Percentiles rank a stretch among this genome's conserved stretches.
Evolutionary conservation across 129 eudicot species (phyloP).

Genomic region (Dittrichia graveolens): DNA sequence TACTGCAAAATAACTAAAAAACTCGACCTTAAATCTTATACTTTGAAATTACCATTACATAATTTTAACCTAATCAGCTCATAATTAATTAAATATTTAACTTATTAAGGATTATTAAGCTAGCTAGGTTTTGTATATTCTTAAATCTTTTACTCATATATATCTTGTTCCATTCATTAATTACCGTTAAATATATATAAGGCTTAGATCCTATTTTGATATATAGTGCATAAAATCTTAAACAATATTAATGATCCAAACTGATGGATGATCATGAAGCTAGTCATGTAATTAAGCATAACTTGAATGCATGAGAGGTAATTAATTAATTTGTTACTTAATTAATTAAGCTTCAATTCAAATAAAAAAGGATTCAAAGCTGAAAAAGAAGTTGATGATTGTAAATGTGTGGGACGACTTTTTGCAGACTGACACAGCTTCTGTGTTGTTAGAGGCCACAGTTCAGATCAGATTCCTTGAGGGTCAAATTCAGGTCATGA

Average conservation of each 20-base stretch:
- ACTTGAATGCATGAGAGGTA: neutral
- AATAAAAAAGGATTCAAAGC: constrained; percentile 10
- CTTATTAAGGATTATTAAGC: too few relatives aligned
- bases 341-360: neutral
- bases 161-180: too few relatives aligned
- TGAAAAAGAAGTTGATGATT: constrained; percentile 13
- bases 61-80: too few relatives aligned
- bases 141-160: too few relatives aligned
- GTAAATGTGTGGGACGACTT: constrained; percentile 39
- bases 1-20: constrained; percentile 4
- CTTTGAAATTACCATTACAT: neutral
- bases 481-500: constrained; percentile 79
- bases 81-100: too few relatives aligned
- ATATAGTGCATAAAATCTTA: too few relatives aligned
- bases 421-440: constrained; percentile 99
- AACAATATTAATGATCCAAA: too few relatives aligned
- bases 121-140: too few relatives aligned
- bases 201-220: too few relatives aligned
- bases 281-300: too few relatives aligned
- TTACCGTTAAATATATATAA: too few relatives aligned
- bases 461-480: constrained; percentile 90
- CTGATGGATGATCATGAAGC: too few relatives aligned
- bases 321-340: neutral
- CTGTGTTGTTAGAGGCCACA: constrained; percentile 92
- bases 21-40: neutral